These are phyloP conservation scores for Phytophthora brassicae DNA, from an alignment of 352 stramenopile genomes.

Conservation along the genomic window DNA sequence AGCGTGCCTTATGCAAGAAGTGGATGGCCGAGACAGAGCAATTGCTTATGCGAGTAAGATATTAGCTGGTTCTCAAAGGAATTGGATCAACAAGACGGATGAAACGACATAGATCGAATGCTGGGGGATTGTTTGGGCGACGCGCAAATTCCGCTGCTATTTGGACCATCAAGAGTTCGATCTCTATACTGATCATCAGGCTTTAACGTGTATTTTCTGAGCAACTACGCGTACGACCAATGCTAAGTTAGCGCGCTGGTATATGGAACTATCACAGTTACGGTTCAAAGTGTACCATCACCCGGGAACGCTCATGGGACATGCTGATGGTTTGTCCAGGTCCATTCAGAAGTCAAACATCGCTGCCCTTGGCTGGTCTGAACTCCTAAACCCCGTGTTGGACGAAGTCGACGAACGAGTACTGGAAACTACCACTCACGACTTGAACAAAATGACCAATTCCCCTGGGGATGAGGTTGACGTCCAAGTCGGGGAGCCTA, in stretches of 20 bases:
- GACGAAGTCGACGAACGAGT: no score
- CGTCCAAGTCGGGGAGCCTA: no score
- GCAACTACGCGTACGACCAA: neutral
- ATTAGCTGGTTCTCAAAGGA: neutral
- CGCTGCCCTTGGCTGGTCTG: no score
- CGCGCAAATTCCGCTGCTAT: neutral
- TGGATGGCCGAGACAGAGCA: neutral
- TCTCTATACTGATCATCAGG: neutral
- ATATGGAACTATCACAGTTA: neutral
- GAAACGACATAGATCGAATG: conserved; percentile 1
- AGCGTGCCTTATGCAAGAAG: neutral
- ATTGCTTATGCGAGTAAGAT: conserved; percentile 3
- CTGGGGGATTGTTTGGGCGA: neutral
- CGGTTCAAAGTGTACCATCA: neutral
- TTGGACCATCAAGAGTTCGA: neutral
- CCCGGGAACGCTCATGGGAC: neutral
- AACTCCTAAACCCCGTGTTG: no score
- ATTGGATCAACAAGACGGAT: neutral
- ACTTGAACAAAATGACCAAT: no score
- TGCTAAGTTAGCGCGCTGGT: neutral
- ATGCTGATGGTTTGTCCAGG: neutral
- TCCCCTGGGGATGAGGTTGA: no score
- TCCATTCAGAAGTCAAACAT: no score
- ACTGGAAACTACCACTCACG: no score
- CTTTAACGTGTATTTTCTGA: neutral